phyloP scores from a whole-genome alignment of 2,329 filamentous ascomycete species.

The Helotiales sp. region DNA sequence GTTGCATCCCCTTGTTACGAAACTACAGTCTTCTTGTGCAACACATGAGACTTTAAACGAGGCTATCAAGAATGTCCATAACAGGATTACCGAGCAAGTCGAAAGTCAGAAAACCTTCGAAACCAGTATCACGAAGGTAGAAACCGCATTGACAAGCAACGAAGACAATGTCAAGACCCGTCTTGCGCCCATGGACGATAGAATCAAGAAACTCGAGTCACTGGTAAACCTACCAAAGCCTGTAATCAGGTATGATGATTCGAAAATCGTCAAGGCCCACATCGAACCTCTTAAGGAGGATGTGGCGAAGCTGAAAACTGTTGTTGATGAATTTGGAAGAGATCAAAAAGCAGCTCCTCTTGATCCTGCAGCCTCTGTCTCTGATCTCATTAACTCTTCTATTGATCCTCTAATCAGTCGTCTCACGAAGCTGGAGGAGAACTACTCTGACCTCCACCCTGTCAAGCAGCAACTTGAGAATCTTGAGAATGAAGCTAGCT shows the following conservation, averaged over 20 bases:
- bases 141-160: background rate
- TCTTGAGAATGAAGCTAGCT: background rate
- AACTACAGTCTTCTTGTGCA: background rate
- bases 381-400: background rate
- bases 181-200: background rate
- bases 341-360: background rate
- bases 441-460: background rate
- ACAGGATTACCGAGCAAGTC: background rate
- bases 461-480: background rate
- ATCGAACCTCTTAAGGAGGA: background rate
- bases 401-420: background rate
- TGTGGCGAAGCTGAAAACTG: background rate
- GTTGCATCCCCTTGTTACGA: background rate
- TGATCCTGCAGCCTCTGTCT: background rate
- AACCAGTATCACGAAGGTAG: background rate
- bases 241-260: background rate
- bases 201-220: background rate
- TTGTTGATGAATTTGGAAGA: background rate
- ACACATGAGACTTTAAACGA: background rate
- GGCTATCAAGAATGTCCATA: background rate
- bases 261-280: background rate
- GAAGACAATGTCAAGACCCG: background rate
- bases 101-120: background rate
- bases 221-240: background rate
- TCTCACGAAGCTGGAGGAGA: background rate